Evolutionary conservation across 306 rosid species (phyloP), one percentile per base, ranked within the genome.

Genomic region (Cicer bijugum): DNA sequence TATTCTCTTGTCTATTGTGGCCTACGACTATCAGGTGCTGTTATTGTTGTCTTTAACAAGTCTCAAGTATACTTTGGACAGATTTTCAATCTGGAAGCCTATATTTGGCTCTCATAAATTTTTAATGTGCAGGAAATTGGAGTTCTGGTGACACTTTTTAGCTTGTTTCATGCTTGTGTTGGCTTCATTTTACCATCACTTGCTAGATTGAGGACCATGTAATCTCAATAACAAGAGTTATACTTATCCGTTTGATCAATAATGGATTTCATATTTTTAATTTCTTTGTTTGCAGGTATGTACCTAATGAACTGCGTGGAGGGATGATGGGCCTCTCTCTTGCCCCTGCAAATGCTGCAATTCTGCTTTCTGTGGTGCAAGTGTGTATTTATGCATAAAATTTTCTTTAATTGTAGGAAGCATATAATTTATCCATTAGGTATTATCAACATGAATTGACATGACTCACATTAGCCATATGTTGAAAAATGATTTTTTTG

Each of bases 181-280:
- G 96, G 99, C 23, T 40, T 94, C 79, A 81, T 91, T 67, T 81
- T 85, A 81, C 99, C 99, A 69, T 89, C 96, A 74, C 95, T 94
- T 69, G 95, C 96, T 77, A 87, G 85, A 88, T 82, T 94, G 88
- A 91, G 99, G 87, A 94, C 96, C 86, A 85, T 89, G 99, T 91
- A 90, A 82, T 82, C 66, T 81, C 79, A 57, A 50, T 50, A 65
- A 64, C 56, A 39, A 3, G 48, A 48, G 17, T 70, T 75, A 37
- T 62, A 60, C 58, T 76, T 46, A 15, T 79, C 67, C 61, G 64
- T 71, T 72, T 63, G 40, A 72, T 76, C 39, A 65, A 12, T 71
- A 17, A 17, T 81, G 66, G 60, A 66, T 71, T 67, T 58, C 15
- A 70, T 82, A 52, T 45, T 75, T 55, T 60, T 59, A 42, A 42